Percentiles rank a stretch among this genome's conserved stretches.
These are phyloP conservation scores for Syzygium aqueum DNA, from an alignment of 345 rosid species.

Conservation along the genomic window DNA sequence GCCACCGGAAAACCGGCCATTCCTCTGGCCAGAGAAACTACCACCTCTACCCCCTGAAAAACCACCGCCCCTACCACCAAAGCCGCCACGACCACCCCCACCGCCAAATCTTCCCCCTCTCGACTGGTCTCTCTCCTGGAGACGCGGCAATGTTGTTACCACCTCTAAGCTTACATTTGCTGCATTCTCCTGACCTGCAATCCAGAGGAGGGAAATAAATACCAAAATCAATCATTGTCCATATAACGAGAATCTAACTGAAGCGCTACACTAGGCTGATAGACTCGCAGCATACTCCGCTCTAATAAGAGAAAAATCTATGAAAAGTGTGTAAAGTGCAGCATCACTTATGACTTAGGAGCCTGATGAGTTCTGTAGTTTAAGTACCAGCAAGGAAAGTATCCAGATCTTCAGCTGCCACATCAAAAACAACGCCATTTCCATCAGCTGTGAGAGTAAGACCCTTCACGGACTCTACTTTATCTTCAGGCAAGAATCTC, in stretches of 20 bases:
- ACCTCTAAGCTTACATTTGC: constrained; percentile 59
- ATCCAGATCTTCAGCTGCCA: constrained; percentile 51
- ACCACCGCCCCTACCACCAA: constrained; percentile 14
- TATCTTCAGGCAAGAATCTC: constrained; percentile 89
- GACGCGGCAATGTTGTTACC: constrained; percentile 54
- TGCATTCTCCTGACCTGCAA: constrained; percentile 53
- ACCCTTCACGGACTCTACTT: constrained; percentile 74
- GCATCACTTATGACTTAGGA: neutral
- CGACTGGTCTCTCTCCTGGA: constrained; percentile 61
- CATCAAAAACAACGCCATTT: constrained; percentile 84
- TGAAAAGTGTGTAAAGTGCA: neutral
- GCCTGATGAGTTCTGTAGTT: neutral
- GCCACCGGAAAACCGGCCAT: constrained; percentile 23
- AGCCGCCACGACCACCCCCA: constrained; percentile 25
- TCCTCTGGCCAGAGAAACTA: constrained; percentile 24
- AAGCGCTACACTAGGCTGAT: neutral
- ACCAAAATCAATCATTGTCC: neutral
- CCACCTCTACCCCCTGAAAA: constrained; percentile 15
- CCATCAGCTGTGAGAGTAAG: constrained; percentile 70
- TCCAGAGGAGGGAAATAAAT: neutral
- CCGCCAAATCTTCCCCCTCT: constrained; percentile 56
- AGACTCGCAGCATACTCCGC: neutral
- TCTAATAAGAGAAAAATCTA: neutral
- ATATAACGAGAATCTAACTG: neutral
- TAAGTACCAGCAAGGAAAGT: constrained; percentile 46